A percentile compares a stretch with the other conserved stretches of the same genome.
Conservation (phyloP, 805 yeast species). For the Phaffomyces thermotolerans region DNA sequence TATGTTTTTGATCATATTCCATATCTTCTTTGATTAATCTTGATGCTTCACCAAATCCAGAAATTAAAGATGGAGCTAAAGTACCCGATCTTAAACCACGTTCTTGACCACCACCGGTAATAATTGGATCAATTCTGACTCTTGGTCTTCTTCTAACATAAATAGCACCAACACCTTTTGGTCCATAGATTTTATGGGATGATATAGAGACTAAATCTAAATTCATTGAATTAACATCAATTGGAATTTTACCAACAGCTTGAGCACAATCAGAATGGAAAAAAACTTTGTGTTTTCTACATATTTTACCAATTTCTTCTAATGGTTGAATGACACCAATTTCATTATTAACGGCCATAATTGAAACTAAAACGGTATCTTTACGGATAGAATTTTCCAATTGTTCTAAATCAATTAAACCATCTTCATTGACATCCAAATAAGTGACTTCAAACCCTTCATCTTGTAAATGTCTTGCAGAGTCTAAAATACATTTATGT, state of each 20-base stretch:
- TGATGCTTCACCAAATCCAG: conserved; percentile 97
- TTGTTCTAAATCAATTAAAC: conserved; percentile 70
- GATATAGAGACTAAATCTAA: conserved; percentile 91
- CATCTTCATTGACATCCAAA: conserved; percentile 75
- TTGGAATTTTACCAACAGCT: conserved; percentile 88
- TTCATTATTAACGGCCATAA: conserved; percentile 98
- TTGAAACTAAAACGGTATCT: conserved; percentile 83
- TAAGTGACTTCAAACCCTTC: conserved; percentile 97
- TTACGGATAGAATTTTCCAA: conserved; percentile 80
- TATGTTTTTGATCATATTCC: conserved; percentile 66
- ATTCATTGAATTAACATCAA: conserved; percentile 90
- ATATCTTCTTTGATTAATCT: conserved; percentile 69
- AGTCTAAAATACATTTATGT: conserved; percentile 97
- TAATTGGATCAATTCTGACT: conserved; percentile 90
- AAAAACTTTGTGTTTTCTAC: conserved; percentile 81
- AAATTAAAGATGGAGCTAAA: conserved; percentile 90
- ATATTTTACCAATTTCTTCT: conserved; percentile 84
- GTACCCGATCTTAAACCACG: conserved; percentile 97
- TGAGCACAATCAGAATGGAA: conserved; percentile 98
- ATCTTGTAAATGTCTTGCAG: conserved; percentile 89
- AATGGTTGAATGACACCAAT: conserved; percentile 96
- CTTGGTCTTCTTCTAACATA: conserved; percentile 96
- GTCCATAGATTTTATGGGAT: conserved; percentile 96
- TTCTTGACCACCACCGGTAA: conserved; percentile 98
- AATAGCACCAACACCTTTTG: conserved; percentile 95